These are phyloP conservation scores for Schwanniomyces polymorphus DNA, from an alignment of 805 yeast genomes.

Conservation along the genomic window DNA sequence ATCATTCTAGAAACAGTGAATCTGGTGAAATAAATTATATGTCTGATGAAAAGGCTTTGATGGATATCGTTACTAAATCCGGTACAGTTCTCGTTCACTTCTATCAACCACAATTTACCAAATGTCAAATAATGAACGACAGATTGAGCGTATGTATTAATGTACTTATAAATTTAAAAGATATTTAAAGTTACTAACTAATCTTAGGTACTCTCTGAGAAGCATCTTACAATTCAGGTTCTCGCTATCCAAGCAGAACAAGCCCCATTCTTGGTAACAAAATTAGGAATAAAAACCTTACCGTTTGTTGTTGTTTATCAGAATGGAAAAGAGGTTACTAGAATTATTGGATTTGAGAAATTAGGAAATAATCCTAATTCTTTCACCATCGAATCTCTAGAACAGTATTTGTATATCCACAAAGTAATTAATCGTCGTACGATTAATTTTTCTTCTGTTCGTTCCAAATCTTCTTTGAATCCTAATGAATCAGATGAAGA, in stretches of 20 bases:
- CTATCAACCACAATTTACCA: slow-evolving; percentile 56
- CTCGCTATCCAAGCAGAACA: slow-evolving; percentile 56
- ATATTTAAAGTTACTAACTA: not conserved
- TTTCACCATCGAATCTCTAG: slow-evolving; percentile 51
- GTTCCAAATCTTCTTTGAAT: not conserved
- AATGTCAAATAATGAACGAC: slow-evolving; percentile 61
- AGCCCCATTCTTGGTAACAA: slow-evolving; percentile 72
- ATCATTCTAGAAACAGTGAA: slow-evolving; percentile 32
- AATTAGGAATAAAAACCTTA: slow-evolving; percentile 61
- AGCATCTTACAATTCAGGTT: slow-evolving; percentile 57
- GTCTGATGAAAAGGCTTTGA: slow-evolving; percentile 54
- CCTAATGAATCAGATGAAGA: slow-evolving; percentile 9
- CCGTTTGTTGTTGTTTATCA: slow-evolving; percentile 69
- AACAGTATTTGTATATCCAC: slow-evolving; percentile 23
- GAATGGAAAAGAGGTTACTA: slow-evolving; percentile 56
- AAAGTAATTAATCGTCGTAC: slow-evolving; percentile 16
- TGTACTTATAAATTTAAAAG: not conserved
- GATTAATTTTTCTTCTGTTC: slow-evolving; percentile 9
- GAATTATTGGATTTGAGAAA: slow-evolving; percentile 70
- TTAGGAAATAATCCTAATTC: slow-evolving; percentile 48
- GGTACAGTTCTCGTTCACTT: slow-evolving; percentile 58
- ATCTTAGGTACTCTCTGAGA: slow-evolving; percentile 46
- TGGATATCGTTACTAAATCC: slow-evolving; percentile 47
- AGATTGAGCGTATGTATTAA: slow-evolving; percentile 21
- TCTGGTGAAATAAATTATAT: slow-evolving; percentile 43